These are phyloP conservation scores for Ascochyta fabae DNA, from an alignment of 2,329 filamentous ascomycete genomes.

Conservation along the genomic window DNA sequence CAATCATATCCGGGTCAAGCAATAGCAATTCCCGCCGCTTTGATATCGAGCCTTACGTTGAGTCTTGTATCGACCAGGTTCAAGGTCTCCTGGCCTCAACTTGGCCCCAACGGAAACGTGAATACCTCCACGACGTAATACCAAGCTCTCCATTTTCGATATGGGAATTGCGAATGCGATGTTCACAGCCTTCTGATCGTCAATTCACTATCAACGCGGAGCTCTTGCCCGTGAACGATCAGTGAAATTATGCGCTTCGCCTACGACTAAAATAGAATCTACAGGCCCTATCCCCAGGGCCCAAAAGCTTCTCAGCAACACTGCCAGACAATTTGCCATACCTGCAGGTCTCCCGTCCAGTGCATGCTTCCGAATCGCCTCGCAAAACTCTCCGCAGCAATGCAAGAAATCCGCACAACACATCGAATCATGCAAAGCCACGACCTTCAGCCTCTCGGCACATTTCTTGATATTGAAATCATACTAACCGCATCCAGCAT, in stretches of 20 bases:
- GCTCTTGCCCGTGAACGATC: not conserved
- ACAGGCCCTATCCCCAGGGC: not conserved
- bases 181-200: not conserved
- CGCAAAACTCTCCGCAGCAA: not conserved
- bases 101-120: constrained; percentile 1
- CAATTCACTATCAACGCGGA: not conserved
- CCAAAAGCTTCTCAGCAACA: not conserved
- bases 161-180: constrained; percentile 1
- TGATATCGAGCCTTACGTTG: constrained; percentile 13
- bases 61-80: constrained; percentile 9
- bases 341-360: not conserved
- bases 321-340: constrained; percentile 1
- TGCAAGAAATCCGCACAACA: not conserved
- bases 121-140: not conserved
- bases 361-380: not conserved
- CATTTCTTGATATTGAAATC: not conserved
- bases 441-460: constrained; percentile 9
- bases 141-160: not conserved
- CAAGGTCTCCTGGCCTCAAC: not conserved
- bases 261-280: constrained; percentile 10
- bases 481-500: not conserved
- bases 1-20: constrained; percentile 4
- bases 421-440: constrained; percentile 6
- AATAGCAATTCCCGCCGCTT: constrained; percentile 3
- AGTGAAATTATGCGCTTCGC: constrained; percentile 2